phyloP scores from a whole-genome alignment of 371 early-diverging fungal genomes.

The Rhizomucor pusillus region DNA sequence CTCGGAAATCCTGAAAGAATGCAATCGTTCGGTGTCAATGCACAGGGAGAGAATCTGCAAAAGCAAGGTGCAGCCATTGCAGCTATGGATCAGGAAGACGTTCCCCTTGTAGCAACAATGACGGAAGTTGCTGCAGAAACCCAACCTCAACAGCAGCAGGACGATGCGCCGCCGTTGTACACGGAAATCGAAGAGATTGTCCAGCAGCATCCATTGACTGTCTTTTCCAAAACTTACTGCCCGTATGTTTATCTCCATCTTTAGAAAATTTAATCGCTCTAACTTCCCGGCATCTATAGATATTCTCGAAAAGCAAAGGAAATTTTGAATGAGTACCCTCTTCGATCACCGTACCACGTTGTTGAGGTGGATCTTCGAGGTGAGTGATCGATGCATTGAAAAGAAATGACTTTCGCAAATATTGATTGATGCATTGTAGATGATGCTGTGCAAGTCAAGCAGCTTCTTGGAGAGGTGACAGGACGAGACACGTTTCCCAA shows the following conservation, averaged over 20 bases:
- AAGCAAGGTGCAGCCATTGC: constrained; percentile 6
- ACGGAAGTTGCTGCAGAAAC: background rate
- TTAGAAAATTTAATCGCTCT: background rate
- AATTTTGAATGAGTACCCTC: constrained; percentile 7
- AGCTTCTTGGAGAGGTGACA: constrained; percentile 20
- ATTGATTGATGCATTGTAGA: constrained; percentile 10
- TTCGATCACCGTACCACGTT: constrained; percentile 4
- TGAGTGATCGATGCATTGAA: background rate
- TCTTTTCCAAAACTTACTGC: constrained; percentile 12
- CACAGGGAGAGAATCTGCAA: background rate
- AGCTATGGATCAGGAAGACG: constrained; percentile 6
- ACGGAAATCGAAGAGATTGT: constrained; percentile 1
- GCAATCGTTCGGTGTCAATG: background rate
- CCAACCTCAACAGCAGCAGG: background rate
- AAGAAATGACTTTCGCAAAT: background rate
- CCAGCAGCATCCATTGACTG: constrained; percentile 6
- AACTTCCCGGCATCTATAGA: background rate
- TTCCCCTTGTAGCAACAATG: background rate
- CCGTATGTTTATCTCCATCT: constrained; percentile 1
- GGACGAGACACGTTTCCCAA: constrained; percentile 36
- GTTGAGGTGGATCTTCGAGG: constrained; percentile 11
- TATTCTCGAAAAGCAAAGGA: constrained; percentile 12
- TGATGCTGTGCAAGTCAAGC: constrained; percentile 28
- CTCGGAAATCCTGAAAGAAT: constrained; percentile 2
- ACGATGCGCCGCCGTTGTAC: background rate